These are phyloP conservation scores for Erythrobasidium yunnanense DNA, from an alignment of 768 basidiomycete genomes.

Conservation along the genomic window DNA sequence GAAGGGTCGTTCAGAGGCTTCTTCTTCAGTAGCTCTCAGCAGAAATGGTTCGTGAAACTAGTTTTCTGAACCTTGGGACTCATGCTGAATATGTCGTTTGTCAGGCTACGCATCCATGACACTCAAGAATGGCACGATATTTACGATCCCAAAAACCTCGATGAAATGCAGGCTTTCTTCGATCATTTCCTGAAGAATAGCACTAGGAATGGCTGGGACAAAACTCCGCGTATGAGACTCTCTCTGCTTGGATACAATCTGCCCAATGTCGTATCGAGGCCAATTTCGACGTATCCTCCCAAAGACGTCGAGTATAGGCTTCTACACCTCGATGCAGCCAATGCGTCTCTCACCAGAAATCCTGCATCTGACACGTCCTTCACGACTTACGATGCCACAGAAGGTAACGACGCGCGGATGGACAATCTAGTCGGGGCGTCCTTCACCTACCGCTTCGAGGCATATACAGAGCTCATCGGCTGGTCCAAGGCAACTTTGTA, in stretches of 20 bases:
- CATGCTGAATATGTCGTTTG: neutral
- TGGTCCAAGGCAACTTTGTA: neutral
- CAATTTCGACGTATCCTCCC: neutral
- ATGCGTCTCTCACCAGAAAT: neutral
- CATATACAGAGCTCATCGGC: neutral
- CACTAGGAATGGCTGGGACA: neutral
- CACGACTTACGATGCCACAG: neutral
- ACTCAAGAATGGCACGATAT: conserved; percentile 2
- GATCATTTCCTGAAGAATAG: neutral
- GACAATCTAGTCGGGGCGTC: neutral
- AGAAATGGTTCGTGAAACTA: neutral
- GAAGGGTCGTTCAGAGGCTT: conserved; percentile 2
- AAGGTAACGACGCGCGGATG: neutral
- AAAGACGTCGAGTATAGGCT: neutral
- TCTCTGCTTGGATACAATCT: neutral
- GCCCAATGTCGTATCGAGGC: neutral
- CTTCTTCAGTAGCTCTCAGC: neutral
- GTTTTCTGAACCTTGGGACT: neutral
- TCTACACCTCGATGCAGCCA: neutral
- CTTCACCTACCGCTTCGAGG: neutral
- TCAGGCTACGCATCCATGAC: neutral
- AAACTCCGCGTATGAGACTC: neutral
- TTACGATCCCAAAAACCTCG: neutral
- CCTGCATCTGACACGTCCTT: neutral
- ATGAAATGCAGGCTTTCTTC: neutral